Evolutionary conservation across 106 monocot species (phyloP).

Genomic region (Hemerocallis citrina): DNA sequence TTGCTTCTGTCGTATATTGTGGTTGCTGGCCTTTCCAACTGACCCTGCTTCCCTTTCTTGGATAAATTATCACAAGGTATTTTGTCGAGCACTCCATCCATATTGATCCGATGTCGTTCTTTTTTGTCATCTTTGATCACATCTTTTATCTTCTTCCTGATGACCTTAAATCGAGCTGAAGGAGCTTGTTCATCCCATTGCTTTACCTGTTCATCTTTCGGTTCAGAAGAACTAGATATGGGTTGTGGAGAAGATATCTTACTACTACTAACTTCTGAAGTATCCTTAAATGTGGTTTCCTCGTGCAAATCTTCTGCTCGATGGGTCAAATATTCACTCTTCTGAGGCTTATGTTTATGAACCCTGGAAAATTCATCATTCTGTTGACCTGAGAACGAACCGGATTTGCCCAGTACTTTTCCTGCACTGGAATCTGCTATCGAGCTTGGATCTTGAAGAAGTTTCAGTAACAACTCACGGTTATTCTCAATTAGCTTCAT

Average conservation of each 20-base stretch:
- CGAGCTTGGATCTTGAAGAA: conserved; percentile 17
- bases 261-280: neutral
- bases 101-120: conserved; percentile 37
- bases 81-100: conserved; percentile 76
- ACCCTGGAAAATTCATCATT: neutral
- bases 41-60: conserved; percentile 10
- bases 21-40: conserved; percentile 8
- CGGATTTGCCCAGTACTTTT: conserved; percentile 9
- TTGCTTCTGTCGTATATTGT: conserved; percentile 13
- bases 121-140: conserved; percentile 26
- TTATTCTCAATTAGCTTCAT: conserved; percentile 15
- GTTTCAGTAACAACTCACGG: conserved; percentile 15
- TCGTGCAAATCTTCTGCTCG: neutral
- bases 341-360: neutral
- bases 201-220: neutral
- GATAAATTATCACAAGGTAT: conserved; percentile 62
- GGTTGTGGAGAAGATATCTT: too few species aligned
- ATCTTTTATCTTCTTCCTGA: conserved; percentile 29
- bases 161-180: conserved; percentile 16
- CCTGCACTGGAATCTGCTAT: neutral
- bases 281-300: neutral
- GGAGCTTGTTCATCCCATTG: neutral
- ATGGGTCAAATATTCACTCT: neutral
- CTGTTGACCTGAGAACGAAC: conserved; percentile 31
- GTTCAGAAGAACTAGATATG: neutral